Conservation (phyloP, 257 asterid species). For the Paraleonurus japonicus region DNA sequence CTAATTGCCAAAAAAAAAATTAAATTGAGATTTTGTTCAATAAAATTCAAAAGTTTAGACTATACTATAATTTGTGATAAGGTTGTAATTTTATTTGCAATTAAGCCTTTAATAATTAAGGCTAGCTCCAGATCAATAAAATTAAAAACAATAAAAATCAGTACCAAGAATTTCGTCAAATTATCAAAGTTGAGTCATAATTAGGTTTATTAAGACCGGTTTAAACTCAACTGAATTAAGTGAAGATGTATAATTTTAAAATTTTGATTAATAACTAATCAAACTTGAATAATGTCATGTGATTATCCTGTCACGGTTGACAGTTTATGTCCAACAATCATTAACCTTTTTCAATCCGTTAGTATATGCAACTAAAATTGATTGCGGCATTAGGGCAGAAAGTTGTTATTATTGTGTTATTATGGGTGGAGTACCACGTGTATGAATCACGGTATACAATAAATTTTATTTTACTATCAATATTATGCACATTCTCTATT, state of each 20-base stretch:
- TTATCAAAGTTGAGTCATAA: not conserved
- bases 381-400: constrained; percentile 1
- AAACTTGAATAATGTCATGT: not conserved
- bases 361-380: constrained; percentile 11
- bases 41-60: too few relatives aligned
- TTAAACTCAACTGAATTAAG: not conserved
- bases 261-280: not conserved
- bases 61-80: too few relatives aligned
- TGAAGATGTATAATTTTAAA: not conserved
- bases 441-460: too few relatives aligned
- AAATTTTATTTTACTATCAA: too few relatives aligned
- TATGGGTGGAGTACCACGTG: too few relatives aligned
- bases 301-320: not conserved
- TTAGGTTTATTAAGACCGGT: not conserved
- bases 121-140: not conserved
- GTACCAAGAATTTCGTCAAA: not conserved
- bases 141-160: too few relatives aligned
- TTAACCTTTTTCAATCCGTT: constrained; percentile 17
- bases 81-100: too few relatives aligned
- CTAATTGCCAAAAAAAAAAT: too few relatives aligned
- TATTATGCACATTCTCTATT: too few relatives aligned
- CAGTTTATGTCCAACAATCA: not conserved
- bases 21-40: too few relatives aligned
- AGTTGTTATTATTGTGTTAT: not conserved
- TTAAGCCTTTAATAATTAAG: too few relatives aligned